phyloP scores from a whole-genome alignment of 768 basidiomycete genomes.

The Hemileccinum impolitum region DNA sequence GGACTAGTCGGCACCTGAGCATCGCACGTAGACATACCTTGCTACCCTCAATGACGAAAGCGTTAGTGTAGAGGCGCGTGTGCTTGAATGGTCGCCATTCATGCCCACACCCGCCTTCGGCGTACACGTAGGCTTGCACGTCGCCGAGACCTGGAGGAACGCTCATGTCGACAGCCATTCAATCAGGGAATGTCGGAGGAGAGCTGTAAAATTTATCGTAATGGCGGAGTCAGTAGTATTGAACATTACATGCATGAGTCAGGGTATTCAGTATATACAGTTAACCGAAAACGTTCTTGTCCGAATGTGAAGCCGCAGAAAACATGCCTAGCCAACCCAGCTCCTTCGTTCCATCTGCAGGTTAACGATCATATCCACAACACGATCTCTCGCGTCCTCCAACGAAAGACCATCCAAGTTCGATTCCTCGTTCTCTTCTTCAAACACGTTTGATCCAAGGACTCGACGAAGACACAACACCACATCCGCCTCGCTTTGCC shows the following conservation, averaged over 20 bases:
- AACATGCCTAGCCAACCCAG: slow-evolving; percentile 4
- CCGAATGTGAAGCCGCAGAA: no score
- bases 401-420: slow-evolving; percentile 36
- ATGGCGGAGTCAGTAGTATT: no score
- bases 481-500: slow-evolving; percentile 27
- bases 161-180: slow-evolving; percentile 12
- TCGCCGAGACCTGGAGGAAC: slow-evolving; percentile 44
- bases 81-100: slow-evolving; percentile 47
- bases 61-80: slow-evolving; percentile 61
- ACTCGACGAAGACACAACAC: slow-evolving; percentile 48
- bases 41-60: slow-evolving; percentile 55
- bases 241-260: no score
- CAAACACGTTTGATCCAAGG: slow-evolving; percentile 53
- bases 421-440: slow-evolving; percentile 26
- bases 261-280: no score
- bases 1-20: background rate
- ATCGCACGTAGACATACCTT: slow-evolving; percentile 34
- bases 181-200: background rate
- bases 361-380: slow-evolving; percentile 65
- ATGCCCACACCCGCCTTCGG: slow-evolving; percentile 37
- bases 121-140: slow-evolving; percentile 22
- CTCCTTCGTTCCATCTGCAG: slow-evolving; percentile 29
- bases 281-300: no score
- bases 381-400: slow-evolving; percentile 75
- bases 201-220: no score